A percentile compares a stretch with the other conserved stretches of the same genome.
These are phyloP conservation scores for Juncus inflexus DNA, from an alignment of 176 grass and related monocot species.

Conservation along the genomic window DNA sequence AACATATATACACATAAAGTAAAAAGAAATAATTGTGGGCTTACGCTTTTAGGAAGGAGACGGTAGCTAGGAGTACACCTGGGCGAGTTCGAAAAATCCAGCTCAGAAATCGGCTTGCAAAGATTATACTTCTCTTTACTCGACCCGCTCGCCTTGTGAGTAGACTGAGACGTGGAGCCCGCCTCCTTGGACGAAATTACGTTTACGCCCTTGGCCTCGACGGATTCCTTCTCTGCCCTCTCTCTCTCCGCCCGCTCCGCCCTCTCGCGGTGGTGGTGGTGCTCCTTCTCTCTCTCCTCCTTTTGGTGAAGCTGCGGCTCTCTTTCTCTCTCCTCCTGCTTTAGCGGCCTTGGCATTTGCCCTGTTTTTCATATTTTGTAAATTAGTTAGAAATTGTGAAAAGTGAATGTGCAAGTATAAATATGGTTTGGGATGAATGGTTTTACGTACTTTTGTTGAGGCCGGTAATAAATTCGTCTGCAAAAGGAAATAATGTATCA, in stretches of 20 bases:
- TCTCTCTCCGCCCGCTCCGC: conserved; percentile 44
- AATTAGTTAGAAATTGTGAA: too few relatives aligned
- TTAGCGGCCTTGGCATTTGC: conserved; percentile 32
- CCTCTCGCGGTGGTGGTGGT: conserved; percentile 21
- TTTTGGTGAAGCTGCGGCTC: conserved; percentile 19
- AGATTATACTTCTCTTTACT: conserved; percentile 68
- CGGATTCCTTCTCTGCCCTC: conserved; percentile 35
- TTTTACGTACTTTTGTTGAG: conserved; percentile 62
- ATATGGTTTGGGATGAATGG: conserved; percentile 7
- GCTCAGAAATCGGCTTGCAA: conserved; percentile 72
- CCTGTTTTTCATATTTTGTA: conserved; percentile 33
- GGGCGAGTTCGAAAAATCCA: conserved; percentile 68
- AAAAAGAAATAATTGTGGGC: neutral
- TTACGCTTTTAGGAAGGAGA: conserved; percentile 74
- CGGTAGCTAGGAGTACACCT: conserved; percentile 74
- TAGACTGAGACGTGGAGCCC: neutral
- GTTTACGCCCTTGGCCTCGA: neutral
- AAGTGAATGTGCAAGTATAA: too few relatives aligned
- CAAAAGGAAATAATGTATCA: conserved; percentile 31
- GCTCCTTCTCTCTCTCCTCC: conserved; percentile 53
- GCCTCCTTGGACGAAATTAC: conserved; percentile 40
- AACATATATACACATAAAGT: conserved; percentile 1
- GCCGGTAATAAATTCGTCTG: conserved; percentile 76
- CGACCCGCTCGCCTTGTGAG: conserved; percentile 36
- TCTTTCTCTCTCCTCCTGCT: conserved; percentile 49